A percentile compares a stretch with the other conserved stretches of the same genome.
Conservation (phyloP, 176 grass and related monocot species). For the Avena sativa region DNA sequence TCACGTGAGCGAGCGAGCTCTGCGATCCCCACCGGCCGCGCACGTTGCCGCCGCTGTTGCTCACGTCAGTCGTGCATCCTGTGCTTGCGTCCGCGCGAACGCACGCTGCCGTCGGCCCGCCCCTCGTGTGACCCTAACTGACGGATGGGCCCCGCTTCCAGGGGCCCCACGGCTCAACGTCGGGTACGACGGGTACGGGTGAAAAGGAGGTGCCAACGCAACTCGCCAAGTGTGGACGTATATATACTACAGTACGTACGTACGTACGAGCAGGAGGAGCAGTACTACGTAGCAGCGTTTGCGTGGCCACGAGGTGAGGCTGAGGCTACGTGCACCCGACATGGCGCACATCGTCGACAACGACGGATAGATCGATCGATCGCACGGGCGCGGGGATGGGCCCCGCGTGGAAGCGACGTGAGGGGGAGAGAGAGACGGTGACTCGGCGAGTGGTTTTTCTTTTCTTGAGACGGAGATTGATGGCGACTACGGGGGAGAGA, state of each 20-base stretch:
- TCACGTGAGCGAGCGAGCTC: neutral
- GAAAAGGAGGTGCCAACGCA: neutral
- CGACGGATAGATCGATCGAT: neutral
- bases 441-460: neutral
- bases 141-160: neutral
- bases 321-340: neutral
- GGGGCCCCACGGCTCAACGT: neutral
- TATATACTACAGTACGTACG: neutral
- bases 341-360: neutral
- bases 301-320: neutral
- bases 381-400: neutral
- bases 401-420: neutral
- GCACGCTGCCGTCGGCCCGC: neutral
- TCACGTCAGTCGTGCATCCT: neutral
- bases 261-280: neutral
- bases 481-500: no score
- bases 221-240: neutral
- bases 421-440: neutral
- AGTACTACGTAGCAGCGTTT: neutral
- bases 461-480: neutral
- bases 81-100: neutral
- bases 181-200: neutral
- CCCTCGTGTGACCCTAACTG: neutral
- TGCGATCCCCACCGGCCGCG: no score
- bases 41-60: conserved; percentile 22